Evolutionary conservation across 2,329 filamentous ascomycete species (phyloP).

Genomic region (Fusarium euwallaceae): DNA sequence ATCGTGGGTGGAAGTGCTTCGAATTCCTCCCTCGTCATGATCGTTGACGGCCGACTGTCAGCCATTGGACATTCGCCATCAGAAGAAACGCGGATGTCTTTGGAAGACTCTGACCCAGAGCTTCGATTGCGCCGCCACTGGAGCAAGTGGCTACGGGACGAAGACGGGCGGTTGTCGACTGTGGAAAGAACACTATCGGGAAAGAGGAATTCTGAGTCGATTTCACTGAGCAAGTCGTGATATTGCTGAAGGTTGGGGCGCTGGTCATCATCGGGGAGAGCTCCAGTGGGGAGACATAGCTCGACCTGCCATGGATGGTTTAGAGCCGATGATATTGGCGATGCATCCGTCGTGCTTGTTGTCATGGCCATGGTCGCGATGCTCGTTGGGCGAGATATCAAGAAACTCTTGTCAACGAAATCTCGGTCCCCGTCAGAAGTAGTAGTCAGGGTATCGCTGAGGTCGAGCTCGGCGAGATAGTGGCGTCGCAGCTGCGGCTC

Average conservation of each 20-base stretch:
- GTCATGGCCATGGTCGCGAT: slow-evolving; percentile 38
- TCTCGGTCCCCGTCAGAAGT: slow-evolving; percentile 23
- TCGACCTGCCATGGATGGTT: slow-evolving; percentile 36
- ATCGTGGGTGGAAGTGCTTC: slow-evolving; percentile 67
- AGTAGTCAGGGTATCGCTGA: slow-evolving; percentile 15
- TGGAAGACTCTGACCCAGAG: slow-evolving; percentile 31
- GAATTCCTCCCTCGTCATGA: slow-evolving; percentile 58
- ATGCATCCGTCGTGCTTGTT: slow-evolving; percentile 20
- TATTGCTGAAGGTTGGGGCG: slow-evolving; percentile 31
- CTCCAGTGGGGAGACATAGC: slow-evolving; percentile 31
- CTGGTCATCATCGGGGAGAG: slow-evolving; percentile 16
- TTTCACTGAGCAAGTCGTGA: slow-evolving; percentile 40
- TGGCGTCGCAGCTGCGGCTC: slow-evolving; percentile 27
- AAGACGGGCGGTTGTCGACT: slow-evolving; percentile 44
- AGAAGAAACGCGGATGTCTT: slow-evolving; percentile 42
- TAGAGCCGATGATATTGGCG: slow-evolving; percentile 18
- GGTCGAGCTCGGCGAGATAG: slow-evolving; percentile 31
- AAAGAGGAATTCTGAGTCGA: slow-evolving; percentile 41
- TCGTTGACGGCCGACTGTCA: slow-evolving; percentile 43
- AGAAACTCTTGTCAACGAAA: slow-evolving; percentile 40
- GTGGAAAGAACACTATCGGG: slow-evolving; percentile 30
- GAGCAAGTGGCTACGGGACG: slow-evolving; percentile 45
- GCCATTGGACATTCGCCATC: slow-evolving; percentile 35
- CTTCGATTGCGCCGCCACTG: slow-evolving; percentile 40
- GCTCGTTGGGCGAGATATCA: slow-evolving; percentile 45